phyloP scores from a whole-genome alignment of 352 stramenopile species.

The Plasmopara viticola region DNA sequence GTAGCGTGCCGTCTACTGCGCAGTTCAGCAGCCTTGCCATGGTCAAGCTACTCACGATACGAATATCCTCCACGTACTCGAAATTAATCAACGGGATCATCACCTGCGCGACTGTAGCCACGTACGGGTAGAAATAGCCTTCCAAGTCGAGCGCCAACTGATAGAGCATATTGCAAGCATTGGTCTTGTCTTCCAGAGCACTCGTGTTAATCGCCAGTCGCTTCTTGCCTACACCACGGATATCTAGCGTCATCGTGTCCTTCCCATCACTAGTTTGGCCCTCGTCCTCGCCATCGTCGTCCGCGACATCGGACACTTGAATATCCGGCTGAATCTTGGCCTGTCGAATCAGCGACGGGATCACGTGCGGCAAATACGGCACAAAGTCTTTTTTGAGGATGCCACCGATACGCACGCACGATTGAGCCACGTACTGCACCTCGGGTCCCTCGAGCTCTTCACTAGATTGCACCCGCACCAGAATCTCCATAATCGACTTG shows the following conservation, averaged over 20 bases:
- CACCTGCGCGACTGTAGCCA: slow-evolving; percentile 66
- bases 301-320: slow-evolving; percentile 60
- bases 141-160: slow-evolving; percentile 78
- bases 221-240: slow-evolving; percentile 76
- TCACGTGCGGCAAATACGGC: slow-evolving; percentile 77
- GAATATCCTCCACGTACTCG: slow-evolving; percentile 82
- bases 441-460: slow-evolving; percentile 66
- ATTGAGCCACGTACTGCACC: slow-evolving; percentile 83
- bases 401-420: slow-evolving; percentile 79
- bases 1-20: slow-evolving; percentile 62
- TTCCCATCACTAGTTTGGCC: slow-evolving; percentile 54
- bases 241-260: slow-evolving; percentile 70
- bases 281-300: slow-evolving; percentile 52
- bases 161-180: slow-evolving; percentile 87
- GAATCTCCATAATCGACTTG: slow-evolving; percentile 84
- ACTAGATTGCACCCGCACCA: slow-evolving; percentile 67
- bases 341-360: slow-evolving; percentile 77
- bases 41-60: slow-evolving; percentile 70
- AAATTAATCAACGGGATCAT: slow-evolving; percentile 76
- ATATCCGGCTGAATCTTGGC: slow-evolving; percentile 78
- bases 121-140: slow-evolving; percentile 78
- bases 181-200: slow-evolving; percentile 80
- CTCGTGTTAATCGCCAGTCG: slow-evolving; percentile 83
- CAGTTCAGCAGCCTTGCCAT: slow-evolving; percentile 67
- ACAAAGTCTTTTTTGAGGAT: slow-evolving; percentile 86